Base-by-base conservation (phyloP, 148 eudicot species). In the Vaccinium corymbosum region DNA sequence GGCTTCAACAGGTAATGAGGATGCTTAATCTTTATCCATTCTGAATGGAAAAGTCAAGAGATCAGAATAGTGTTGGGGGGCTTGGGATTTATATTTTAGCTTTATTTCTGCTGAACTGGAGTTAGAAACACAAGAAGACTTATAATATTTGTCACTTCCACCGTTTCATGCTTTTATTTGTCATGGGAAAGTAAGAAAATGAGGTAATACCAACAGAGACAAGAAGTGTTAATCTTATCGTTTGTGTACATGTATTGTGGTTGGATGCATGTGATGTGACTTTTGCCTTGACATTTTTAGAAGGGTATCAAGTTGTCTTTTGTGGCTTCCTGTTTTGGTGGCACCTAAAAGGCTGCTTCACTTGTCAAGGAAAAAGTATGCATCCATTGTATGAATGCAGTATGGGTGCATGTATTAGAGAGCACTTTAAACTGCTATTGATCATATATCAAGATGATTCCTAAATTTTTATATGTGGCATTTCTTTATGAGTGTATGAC, bases 1-100 rank as follows among this genome's bases (percentile, higher is more conserved):
- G 98, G 99, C 42, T 97, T 97, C 87, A 97, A 97, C 87, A 92
- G 98, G 99, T 95, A 88, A 79, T 10, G 50, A 25, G 59, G 20
- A 38, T 62, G 83, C 35, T 80, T 42, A 29, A 32, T 72, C 7
- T 22, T 6, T 22, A 20, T 79, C 38, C 93, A 16, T 15, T 61
- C 51, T 2, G 35, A 25, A 75, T 42, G 3, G 15, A 4, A 62
- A 78, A 14, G 9, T 53, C 53, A 78, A 52, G 6, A 78, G 51
- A 22, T 51, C 35, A 77, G 27, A 46, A 46, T 42, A 22, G 8
- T 1, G 55, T 1, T 77, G 22, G 16, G 55, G 32, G 32, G 1
- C 17, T 22, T 62, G 4, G n/a, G 19, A 22, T 79, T 79, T 79
- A 12, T 19, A 27, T 1, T 5, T 68, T 27, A 32, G 42, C 25